Evolutionary conservation across 2,329 filamentous ascomycete species (phyloP).

Genomic region (Diatrype stigma): DNA sequence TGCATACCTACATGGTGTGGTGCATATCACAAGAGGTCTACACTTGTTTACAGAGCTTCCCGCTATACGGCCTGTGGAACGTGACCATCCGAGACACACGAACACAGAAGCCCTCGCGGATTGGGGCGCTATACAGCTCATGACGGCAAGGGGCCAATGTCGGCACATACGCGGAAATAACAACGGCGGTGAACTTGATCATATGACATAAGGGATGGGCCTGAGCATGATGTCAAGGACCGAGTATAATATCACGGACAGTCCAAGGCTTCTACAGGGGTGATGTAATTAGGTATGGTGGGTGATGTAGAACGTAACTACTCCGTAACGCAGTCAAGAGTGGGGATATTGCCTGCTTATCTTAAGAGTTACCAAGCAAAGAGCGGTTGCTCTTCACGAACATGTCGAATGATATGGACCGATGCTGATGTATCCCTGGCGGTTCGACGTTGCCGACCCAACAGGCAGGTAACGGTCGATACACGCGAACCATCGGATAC

Average conservation of each 20-base stretch:
- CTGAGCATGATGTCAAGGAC: neutral
- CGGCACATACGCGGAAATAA: neutral
- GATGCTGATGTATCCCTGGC: too few species aligned
- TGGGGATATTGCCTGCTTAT: neutral
- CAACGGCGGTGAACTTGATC: neutral
- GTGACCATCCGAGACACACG: neutral
- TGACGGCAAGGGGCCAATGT: neutral
- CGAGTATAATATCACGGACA: neutral
- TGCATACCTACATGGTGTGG: neutral
- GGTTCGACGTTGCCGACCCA: neutral
- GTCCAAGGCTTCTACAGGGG: neutral
- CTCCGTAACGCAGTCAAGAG: too few species aligned
- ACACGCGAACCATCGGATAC: neutral
- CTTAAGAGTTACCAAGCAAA: neutral
- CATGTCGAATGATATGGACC: neutral
- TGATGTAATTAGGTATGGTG: neutral
- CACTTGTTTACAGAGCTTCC: neutral
- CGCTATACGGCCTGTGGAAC: neutral
- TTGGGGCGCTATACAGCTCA: neutral
- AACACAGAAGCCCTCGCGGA: neutral
- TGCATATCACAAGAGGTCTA: neutral
- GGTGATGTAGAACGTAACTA: too few species aligned
- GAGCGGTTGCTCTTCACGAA: neutral
- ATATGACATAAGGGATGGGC: neutral
- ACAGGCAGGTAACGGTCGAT: neutral